These are phyloP conservation scores for Suillus subluteus DNA, from an alignment of 768 basidiomycete species.

Conservation along the genomic window DNA sequence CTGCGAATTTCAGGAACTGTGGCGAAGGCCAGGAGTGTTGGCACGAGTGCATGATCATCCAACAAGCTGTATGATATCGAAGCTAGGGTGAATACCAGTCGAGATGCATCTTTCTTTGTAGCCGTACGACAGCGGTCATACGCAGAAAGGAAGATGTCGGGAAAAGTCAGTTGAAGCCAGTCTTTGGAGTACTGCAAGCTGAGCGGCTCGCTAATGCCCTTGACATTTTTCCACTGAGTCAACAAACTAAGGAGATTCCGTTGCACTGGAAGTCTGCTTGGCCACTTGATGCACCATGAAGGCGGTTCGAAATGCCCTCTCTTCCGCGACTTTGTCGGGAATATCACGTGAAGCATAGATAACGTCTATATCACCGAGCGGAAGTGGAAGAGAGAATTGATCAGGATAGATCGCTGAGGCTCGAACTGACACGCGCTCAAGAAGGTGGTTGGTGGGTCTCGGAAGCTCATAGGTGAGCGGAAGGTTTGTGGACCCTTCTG, in stretches of 20 bases:
- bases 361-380: background rate
- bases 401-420: constrained; percentile 1
- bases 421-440: background rate
- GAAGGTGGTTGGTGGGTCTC: no score
- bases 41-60: background rate
- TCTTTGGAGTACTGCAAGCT: background rate
- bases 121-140: background rate
- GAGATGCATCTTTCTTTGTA: background rate
- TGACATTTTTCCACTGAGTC: background rate
- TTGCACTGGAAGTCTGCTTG: background rate
- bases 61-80: background rate
- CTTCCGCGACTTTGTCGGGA: background rate
- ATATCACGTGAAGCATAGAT: background rate
- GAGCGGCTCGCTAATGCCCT: background rate
- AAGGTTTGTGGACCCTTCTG: no score
- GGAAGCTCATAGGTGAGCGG: no score
- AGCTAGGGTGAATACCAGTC: background rate
- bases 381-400: background rate
- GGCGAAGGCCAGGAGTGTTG: background rate
- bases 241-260: background rate
- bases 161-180: background rate
- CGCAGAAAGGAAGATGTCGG: background rate
- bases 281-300: background rate
- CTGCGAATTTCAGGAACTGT: background rate
- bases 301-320: background rate